Percentiles rank a stretch among this genome's conserved stretches.
These are phyloP conservation scores for Blastobotrys elegans DNA, from an alignment of 1,139 yeast species.

Conservation along the genomic window DNA sequence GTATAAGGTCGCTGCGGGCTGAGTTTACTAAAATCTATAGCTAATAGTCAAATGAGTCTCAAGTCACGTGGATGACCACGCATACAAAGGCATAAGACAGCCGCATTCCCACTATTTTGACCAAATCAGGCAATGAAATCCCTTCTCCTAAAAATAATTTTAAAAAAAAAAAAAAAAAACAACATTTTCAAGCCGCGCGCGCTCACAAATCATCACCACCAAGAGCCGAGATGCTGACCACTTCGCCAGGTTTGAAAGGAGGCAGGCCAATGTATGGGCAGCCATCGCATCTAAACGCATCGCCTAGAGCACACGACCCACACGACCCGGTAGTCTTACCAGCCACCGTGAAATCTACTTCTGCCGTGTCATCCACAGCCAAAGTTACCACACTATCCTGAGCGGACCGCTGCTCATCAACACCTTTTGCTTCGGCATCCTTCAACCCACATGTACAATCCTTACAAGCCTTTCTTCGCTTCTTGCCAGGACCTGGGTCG, in stretches of 20 bases:
- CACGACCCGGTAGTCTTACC: conserved; percentile 91
- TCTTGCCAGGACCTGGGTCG: conserved; percentile 44
- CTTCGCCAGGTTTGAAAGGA: conserved; percentile 96
- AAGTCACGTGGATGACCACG: too few species aligned
- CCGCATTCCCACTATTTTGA: too few species aligned
- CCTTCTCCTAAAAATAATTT: too few species aligned
- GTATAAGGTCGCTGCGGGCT: too few species aligned
- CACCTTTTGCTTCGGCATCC: conserved; percentile 50
- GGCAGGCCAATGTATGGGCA: conserved; percentile 97
- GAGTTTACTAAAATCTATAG: too few species aligned
- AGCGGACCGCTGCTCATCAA: conserved; percentile 27
- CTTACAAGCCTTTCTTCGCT: conserved; percentile 69
- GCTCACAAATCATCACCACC: conserved; percentile 30
- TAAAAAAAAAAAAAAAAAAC: too few species aligned
- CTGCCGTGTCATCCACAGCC: conserved; percentile 58
- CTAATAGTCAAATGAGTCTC: too few species aligned
- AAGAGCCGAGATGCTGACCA: conserved; percentile 32
- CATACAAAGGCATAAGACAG: too few species aligned
- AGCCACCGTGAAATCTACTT: conserved; percentile 89
- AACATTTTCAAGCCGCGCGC: too few species aligned
- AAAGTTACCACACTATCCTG: conserved; percentile 46
- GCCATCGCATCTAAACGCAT: conserved; percentile 96
- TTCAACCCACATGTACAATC: conserved; percentile 97
- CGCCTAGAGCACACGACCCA: conserved; percentile 95
- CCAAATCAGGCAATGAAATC: too few species aligned